Evolutionary conservation across 306 rosid species (phyloP), one percentile per base, ranked within the genome.

Genomic region (Cercis canadensis): DNA sequence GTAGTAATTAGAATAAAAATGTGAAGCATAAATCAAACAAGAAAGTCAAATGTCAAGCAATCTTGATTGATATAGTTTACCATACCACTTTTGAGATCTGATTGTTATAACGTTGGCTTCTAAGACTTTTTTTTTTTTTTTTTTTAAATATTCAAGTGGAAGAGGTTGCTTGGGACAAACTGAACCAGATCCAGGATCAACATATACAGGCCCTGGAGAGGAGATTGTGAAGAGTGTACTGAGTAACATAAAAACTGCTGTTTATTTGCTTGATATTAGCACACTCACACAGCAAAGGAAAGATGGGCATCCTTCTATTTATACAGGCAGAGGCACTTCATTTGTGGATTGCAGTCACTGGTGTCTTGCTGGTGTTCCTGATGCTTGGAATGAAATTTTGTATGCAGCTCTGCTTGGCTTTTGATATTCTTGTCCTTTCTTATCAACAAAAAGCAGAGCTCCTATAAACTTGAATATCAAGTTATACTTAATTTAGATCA

Each of bases 291-390:
- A 88, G 41, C 76, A 86, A 14, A 86, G 96, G 33, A 83, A 70
- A 72, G 97, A 91, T 43, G 90, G 92, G 4, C 97, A 88, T 51
- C 97, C 92, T 57, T 88, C 96, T 11, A 68, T 76, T 43, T 91
- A 87, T 63, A 54, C 89, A 7, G 80, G 86, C 4, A 13, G 24
- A 14, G 87, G 81, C 7, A 4, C 63, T 43, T 57, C 70, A 34
- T 65, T 24, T 57, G 61, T 73, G 0, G 97, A 91, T 45, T 88
- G 97, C 19, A 86, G 89, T 56, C 96, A 88, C 17, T 87, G 97
- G 92, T 91, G 97, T 64, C 78, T 87, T 0, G 77, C 90, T 2
- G 92, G 97, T 53, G 87, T 77, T 74, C 97, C 92, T 34, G 96
- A 91, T 78, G 6, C 84, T 69, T 91, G 96, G 92, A 91, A 91